phyloP scores from a whole-genome alignment of 2,329 filamentous ascomycete species.

The Cercospora zeina region DNA sequence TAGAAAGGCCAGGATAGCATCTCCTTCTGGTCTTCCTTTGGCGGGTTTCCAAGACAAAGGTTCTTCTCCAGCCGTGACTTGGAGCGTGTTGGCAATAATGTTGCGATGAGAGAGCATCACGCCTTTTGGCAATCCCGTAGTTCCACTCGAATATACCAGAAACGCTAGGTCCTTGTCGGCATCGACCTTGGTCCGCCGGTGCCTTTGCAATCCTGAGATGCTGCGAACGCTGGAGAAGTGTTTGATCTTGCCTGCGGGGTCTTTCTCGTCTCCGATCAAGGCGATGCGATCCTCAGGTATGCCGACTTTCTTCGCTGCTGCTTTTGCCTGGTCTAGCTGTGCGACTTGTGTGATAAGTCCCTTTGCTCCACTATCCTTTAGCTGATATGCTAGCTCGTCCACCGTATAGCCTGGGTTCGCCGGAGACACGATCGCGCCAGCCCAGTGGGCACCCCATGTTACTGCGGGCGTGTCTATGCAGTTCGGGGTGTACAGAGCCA shows the following conservation, averaged over 20 bases:
- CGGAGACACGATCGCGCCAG: constrained; percentile 76
- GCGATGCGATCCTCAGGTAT: constrained; percentile 72
- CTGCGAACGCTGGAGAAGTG: constrained; percentile 74
- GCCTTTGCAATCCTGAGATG: constrained; percentile 59
- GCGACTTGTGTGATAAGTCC: constrained; percentile 72
- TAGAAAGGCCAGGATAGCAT: constrained; percentile 73
- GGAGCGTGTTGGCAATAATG: constrained; percentile 68
- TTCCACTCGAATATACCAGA: constrained; percentile 84
- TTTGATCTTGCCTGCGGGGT: constrained; percentile 60
- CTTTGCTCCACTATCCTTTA: constrained; percentile 74
- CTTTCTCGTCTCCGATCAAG: constrained; percentile 68
- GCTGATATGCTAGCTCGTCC: constrained; percentile 79
- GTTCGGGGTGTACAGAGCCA: constrained; percentile 82
- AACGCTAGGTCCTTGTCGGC: constrained; percentile 75
- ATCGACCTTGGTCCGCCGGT: constrained; percentile 62
- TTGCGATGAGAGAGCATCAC: constrained; percentile 87
- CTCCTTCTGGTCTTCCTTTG: constrained; percentile 57
- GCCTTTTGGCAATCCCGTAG: constrained; percentile 73
- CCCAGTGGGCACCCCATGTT: constrained; percentile 78
- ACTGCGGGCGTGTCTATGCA: constrained; percentile 77
- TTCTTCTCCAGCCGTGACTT: constrained; percentile 44
- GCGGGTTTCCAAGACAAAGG: constrained; percentile 55
- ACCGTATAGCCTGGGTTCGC: constrained; percentile 85
- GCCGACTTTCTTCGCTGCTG: constrained; percentile 50
- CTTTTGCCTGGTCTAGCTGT: constrained; percentile 60